phyloP scores from a whole-genome alignment of 257 asterid species.

The Ophiorrhiza pumila region DNA sequence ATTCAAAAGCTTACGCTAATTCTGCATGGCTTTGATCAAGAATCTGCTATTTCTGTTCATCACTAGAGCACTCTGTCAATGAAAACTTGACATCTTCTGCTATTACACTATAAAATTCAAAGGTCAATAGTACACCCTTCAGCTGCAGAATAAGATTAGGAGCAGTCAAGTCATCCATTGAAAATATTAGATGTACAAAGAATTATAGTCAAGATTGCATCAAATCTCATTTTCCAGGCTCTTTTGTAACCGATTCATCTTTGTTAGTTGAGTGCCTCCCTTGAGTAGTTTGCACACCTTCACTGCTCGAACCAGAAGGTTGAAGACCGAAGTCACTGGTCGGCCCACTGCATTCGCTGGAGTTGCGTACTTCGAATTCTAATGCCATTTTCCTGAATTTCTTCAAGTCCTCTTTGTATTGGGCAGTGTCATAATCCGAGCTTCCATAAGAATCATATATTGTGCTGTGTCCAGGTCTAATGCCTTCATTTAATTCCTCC shows the following conservation, averaged over 20 bases:
- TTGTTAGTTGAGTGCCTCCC: constrained; percentile 19
- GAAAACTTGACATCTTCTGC: background rate
- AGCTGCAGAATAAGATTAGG: background rate
- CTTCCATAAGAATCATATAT: constrained; percentile 45
- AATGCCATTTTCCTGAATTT: constrained; percentile 78
- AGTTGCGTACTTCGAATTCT: constrained; percentile 45
- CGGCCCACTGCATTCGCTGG: constrained; percentile 64
- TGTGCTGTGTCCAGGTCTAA: constrained; percentile 43
- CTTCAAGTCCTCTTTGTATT: constrained; percentile 74
- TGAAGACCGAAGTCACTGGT: constrained; percentile 62
- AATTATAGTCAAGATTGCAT: no score
- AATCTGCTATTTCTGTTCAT: no score
- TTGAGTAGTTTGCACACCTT: constrained; percentile 33
- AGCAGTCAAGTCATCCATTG: background rate
- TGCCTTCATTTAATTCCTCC: constrained; percentile 48
- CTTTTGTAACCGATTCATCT: constrained; percentile 1
- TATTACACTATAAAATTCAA: background rate
- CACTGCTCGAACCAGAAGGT: constrained; percentile 72
- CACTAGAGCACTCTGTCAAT: no score
- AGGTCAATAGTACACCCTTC: no score
- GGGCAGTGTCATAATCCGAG: constrained; percentile 51
- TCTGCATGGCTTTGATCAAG: no score
- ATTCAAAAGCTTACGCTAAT: no score
- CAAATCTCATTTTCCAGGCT: background rate
- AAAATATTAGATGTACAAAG: background rate